Evolutionary conservation across 1,139 yeast genomes (phyloP).

Genomic region (Nakaseomyces glabratus): DNA sequence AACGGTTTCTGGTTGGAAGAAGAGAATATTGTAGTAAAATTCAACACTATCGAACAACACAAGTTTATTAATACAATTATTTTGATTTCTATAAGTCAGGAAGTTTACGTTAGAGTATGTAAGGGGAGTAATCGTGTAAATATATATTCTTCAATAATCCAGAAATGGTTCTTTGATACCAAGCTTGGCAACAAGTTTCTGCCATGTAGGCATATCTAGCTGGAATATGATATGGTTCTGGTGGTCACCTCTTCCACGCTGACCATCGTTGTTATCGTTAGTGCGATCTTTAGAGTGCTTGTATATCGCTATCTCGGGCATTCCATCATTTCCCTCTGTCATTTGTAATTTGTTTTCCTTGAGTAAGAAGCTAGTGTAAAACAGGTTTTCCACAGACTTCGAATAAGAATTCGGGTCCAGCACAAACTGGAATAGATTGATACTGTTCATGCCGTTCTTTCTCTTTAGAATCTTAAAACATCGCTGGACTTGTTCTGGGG

Average conservation of each 20-base stretch:
- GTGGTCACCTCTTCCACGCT: constrained; percentile 26
- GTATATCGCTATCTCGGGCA: constrained; percentile 16
- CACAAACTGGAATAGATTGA: constrained; percentile 57
- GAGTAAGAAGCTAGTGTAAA: constrained; percentile 70
- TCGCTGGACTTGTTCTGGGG: constrained; percentile 50
- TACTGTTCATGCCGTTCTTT: constrained; percentile 32
- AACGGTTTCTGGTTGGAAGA: constrained; percentile 44
- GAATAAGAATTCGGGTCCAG: constrained; percentile 69
- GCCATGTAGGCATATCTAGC: constrained; percentile 60
- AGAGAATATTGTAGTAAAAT: constrained; percentile 12
- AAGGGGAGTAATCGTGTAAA: background rate
- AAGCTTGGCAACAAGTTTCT: constrained; percentile 40
- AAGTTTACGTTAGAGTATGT: background rate
- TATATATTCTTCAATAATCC: constrained; percentile 32
- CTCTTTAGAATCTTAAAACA: constrained; percentile 36
- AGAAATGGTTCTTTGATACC: constrained; percentile 48
- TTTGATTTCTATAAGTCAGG: background rate
- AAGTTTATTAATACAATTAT: background rate
- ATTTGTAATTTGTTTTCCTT: constrained; percentile 60
- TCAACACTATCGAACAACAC: background rate
- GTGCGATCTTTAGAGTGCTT: constrained; percentile 14
- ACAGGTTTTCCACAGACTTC: constrained; percentile 75
- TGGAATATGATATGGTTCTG: constrained; percentile 63
- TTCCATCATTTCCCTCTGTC: constrained; percentile 35
- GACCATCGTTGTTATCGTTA: constrained; percentile 25